These are phyloP conservation scores for Aethionema arabicum DNA, from an alignment of 345 rosid genomes.

Conservation along the genomic window DNA sequence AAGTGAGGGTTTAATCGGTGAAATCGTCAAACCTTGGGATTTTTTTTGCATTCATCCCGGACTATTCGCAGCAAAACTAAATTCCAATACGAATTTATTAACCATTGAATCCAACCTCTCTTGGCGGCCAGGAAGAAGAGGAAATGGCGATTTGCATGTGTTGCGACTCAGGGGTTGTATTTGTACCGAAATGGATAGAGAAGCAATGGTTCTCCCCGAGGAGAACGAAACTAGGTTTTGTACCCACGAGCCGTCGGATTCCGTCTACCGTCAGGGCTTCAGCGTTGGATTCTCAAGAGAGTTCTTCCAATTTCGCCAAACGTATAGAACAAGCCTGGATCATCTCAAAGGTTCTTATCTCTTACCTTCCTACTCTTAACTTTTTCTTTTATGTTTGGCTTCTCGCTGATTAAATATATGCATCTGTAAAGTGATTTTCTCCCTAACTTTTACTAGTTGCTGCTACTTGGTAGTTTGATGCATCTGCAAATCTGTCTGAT, in stretches of 20 bases:
- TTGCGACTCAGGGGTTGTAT: conserved; percentile 30
- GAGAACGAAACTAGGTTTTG: conserved; percentile 24
- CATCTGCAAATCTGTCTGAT: background rate
- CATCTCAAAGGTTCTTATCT: conserved; percentile 67
- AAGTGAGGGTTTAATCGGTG: too few relatives aligned
- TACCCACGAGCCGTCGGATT: conserved; percentile 26
- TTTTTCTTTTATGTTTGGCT: background rate
- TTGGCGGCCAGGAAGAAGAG: conserved; percentile 5
- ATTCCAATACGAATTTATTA: conserved; percentile 1
- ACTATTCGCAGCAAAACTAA: background rate
- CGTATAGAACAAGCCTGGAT: conserved; percentile 90
- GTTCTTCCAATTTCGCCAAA: conserved; percentile 69
- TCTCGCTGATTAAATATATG: background rate
- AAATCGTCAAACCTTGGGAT: too few relatives aligned
- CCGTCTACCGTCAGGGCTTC: conserved; percentile 49
- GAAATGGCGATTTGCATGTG: conserved; percentile 41
- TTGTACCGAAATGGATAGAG: conserved; percentile 20
- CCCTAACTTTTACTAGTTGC: background rate
- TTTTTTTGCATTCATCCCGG: too few relatives aligned
- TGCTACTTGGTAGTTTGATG: background rate
- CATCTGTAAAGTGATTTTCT: background rate
- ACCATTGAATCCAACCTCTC: conserved; percentile 1
- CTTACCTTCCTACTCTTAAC: background rate
- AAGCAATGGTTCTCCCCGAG: conserved; percentile 25
- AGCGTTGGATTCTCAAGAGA: conserved; percentile 63